Evolutionary conservation across 768 basidiomycete species (phyloP), one percentile per base, ranked within the genome.

Genomic region (Lentinula aciculospora): DNA sequence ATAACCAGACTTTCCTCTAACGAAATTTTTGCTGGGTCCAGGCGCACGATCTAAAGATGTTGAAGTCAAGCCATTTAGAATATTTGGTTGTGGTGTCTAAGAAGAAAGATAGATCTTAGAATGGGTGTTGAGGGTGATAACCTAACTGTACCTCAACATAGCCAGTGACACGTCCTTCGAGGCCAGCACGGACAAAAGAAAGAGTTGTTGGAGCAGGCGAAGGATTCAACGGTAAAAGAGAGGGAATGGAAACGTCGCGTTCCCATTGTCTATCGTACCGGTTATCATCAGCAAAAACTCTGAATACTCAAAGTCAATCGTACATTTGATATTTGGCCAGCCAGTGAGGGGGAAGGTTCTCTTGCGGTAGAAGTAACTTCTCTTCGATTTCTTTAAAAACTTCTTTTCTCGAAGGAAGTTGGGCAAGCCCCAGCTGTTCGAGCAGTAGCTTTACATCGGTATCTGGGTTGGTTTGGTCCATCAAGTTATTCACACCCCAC

Each of bases 1-100:
- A 71, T 95, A 84, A 44, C 89, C 89, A 21, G 94, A 89, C 71
- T 96, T 97, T 45, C 97, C 97, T 58, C 95, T 79, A 19, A 98
- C 94, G 70, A 98, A 98, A 56, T 82, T 86, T 55, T 82, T 79
- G 58, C 78, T 79, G 0, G 88, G 81, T 13, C 85, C 92, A 7
- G 94, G 95, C 3, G 91, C 89, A 50, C 96, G 84, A 60, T 88
- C 83, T 58, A 95, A 71, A 28, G 92, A 91, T 1, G 91, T 93
- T 10, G 94, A 97, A 1, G 87, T 92, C 3, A 91, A 75, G 17
- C 91, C 90, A 15, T 85, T 86, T 17, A 81, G 68, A n/a, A 79
- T 66, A 46, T 78, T 81, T 32, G 77, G 72, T 63, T 81, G 81
- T 25, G 79, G 71, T 3, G 75, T 77, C 89, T 92, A 34, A 59